phyloP scores from a whole-genome alignment of 768 basidiomycete genomes.

The Tylopilus sp. region DNA sequence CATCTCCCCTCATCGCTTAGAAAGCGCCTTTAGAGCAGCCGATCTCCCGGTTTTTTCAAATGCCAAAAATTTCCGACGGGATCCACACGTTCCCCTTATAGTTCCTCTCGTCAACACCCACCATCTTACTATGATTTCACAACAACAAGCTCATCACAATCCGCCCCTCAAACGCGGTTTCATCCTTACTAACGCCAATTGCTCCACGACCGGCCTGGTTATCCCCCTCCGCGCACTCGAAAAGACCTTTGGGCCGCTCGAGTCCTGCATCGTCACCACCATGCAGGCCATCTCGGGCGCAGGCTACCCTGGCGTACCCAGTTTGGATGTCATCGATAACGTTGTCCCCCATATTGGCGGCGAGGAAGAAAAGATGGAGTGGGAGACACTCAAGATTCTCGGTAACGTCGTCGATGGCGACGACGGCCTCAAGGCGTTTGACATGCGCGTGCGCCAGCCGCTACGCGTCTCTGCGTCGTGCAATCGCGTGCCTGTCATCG shows the following conservation, averaged over 20 bases:
- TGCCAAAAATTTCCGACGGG: conserved; percentile 92
- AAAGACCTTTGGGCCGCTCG: conserved; percentile 89
- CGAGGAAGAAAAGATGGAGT: conserved; percentile 98
- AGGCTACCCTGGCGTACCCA: conserved; percentile 93
- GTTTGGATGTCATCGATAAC: conserved; percentile 93
- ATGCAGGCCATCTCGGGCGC: conserved; percentile 97
- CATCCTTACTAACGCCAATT: conserved; percentile 98
- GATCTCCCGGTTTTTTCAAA: conserved; percentile 95
- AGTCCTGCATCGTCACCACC: conserved; percentile 87
- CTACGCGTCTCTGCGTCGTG: conserved; percentile 91
- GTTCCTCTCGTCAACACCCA: conserved; percentile 92
- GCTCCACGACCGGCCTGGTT: conserved; percentile 90
- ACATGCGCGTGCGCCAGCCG: conserved; percentile 77
- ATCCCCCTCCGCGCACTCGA: conserved; percentile 91
- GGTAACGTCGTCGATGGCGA: conserved; percentile 69
- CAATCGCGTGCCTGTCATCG: conserved; percentile 93
- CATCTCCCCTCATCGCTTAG: conserved; percentile 27
- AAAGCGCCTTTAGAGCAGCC: conserved; percentile 80
- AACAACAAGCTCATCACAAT: conserved; percentile 69
- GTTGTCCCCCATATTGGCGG: conserved; percentile 91
- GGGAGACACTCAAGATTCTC: conserved; percentile 97
- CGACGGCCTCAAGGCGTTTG: conserved; percentile 61
- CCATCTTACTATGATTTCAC: conserved; percentile 79
- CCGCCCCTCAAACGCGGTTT: conserved; percentile 79
- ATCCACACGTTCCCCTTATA: conserved; percentile 90